Base-by-base conservation (phyloP, 352 stramenopile species). In the Pythium grandisporangium region DNA sequence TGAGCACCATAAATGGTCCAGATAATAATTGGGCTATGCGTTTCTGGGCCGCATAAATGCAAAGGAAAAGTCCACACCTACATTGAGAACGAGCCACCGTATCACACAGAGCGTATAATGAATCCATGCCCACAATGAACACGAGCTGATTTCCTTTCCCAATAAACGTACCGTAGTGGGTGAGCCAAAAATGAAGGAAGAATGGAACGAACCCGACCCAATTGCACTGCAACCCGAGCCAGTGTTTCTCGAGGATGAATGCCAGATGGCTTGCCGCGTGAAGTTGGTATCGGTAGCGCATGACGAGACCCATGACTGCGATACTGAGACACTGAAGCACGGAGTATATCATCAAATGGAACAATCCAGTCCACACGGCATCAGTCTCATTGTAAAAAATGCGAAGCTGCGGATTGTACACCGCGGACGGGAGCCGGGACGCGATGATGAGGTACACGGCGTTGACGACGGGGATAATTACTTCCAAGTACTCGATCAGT, bases 401-500 rank as follows among this genome's bases (percentile, higher is more conserved):
- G 3, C 24, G 20, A 0, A 62, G 32, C 0, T 32, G 16, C 4
- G 48, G 27, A 34, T 62, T 62, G 48, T 42, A 62, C 16, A 22
- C 27, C 0, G 47, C 38, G 8, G 24, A 26, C 6, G 14, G 14
- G 7, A 62, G 42, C 19, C 37, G 37, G 8, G 21, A 47, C 2
- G 38, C 23, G 11, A 57, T 29, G 20, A 27, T 39, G 13, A 62
- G 6, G 34, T 57, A 62, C 5, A 51, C 16, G 10, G 7, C 16
- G 30, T 57, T 62, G 22, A 55, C 17, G 2, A 62, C 22, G 17
- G 53, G 53, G n/a, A 62, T 39, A 21, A 32, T 26, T 13, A 62
- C 43, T 29, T 56, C 53, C 2, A 57, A 37, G 34, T 62, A 62
- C 44, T 62, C 47, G 33, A 57, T 44, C 20, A 62, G 48, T 19